Percentiles rank a stretch among this genome's conserved stretches.
phyloP scores from a whole-genome alignment of 768 basidiomycete species.

The Mycena pura region DNA sequence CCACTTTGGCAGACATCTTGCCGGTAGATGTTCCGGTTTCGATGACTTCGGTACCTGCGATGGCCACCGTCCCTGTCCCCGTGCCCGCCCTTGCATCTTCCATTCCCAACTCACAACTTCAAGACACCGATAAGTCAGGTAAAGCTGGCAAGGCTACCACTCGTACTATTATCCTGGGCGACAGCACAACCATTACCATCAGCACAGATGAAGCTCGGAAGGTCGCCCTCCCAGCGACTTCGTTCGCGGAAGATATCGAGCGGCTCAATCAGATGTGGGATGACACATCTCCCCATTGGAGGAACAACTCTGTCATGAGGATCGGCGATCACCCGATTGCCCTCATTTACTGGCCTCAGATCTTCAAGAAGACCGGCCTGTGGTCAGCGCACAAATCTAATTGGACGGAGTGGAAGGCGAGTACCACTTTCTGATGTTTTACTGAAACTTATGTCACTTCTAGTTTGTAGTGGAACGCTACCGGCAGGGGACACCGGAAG shows the following conservation, averaged over 20 bases:
- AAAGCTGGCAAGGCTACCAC: too few species aligned
- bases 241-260: slow-evolving; percentile 29
- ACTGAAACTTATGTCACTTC: not conserved
- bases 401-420: slow-evolving; percentile 27
- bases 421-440: not conserved
- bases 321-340: slow-evolving; percentile 22
- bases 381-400: slow-evolving; percentile 17
- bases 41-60: too few species aligned
- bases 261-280: slow-evolving; percentile 36
- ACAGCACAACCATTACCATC: not conserved
- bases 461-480: slow-evolving; percentile 27
- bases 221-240: slow-evolving; percentile 15
- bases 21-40: too few species aligned
- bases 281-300: slow-evolving; percentile 30
- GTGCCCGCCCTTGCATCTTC: not conserved
- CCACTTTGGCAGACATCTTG: too few species aligned
- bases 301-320: slow-evolving; percentile 18
- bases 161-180: not conserved
- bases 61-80: too few species aligned
- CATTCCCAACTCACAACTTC: not conserved
- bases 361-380: slow-evolving; percentile 11
- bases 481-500: slow-evolving; percentile 7
- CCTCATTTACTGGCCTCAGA: slow-evolving; percentile 3
- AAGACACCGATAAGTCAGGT: too few species aligned
- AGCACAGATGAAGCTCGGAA: not conserved